A percentile compares a stretch with the other conserved stretches of the same genome.
Evolutionary conservation across 2,329 filamentous ascomycete genomes (phyloP).

Genomic region (Cordyceps militaris): DNA sequence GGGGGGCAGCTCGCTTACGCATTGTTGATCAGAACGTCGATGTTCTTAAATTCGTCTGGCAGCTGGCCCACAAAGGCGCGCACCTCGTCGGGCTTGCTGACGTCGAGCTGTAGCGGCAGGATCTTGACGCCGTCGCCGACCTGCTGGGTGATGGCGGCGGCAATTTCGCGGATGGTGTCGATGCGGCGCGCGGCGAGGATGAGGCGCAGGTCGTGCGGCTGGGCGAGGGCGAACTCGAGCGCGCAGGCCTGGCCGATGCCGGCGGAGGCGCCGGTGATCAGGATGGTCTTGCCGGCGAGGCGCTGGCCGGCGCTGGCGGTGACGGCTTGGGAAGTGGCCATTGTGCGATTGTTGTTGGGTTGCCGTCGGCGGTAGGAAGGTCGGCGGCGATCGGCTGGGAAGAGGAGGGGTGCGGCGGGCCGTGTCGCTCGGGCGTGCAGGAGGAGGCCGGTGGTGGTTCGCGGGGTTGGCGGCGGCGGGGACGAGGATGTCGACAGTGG

Average conservation of each 20-base stretch:
- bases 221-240: slow-evolving; percentile 86
- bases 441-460: neutral
- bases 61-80: slow-evolving; percentile 63
- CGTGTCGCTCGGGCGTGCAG: neutral
- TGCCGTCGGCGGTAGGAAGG: neutral
- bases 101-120: slow-evolving; percentile 75
- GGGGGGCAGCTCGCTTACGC: slow-evolving; percentile 51
- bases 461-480: slow-evolving; percentile 2
- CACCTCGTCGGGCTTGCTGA: slow-evolving; percentile 72
- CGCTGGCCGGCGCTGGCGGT: slow-evolving; percentile 67
- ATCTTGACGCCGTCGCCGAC: slow-evolving; percentile 76
- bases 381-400: neutral
- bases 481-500: slow-evolving; percentile 11
- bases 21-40: slow-evolving; percentile 92
- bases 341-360: neutral
- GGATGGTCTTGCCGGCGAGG: slow-evolving; percentile 84
- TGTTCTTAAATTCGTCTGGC: slow-evolving; percentile 74
- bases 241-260: slow-evolving; percentile 81
- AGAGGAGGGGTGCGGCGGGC: neutral
- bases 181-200: slow-evolving; percentile 83
- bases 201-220: slow-evolving; percentile 70
- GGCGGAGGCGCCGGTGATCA: slow-evolving; percentile 87
- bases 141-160: slow-evolving; percentile 67
- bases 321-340: slow-evolving; percentile 33
- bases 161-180: slow-evolving; percentile 70